A percentile compares a stretch with the other conserved stretches of the same genome.
These are phyloP conservation scores for Cladophialophora yegresii DNA, from an alignment of 2,329 filamentous ascomycete species.

Conservation along the genomic window DNA sequence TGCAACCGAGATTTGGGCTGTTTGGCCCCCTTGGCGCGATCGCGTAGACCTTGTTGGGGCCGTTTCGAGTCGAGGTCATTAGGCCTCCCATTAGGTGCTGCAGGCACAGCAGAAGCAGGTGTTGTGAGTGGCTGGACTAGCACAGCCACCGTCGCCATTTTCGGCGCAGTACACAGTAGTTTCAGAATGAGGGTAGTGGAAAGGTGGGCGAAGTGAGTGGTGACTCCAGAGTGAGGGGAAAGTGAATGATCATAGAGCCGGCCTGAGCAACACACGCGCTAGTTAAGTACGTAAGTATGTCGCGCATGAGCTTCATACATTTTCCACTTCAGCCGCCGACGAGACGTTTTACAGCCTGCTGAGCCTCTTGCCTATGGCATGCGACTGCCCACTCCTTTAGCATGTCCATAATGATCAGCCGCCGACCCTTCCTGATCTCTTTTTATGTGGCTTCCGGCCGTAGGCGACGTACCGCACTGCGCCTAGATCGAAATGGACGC, in stretches of 20 bases:
- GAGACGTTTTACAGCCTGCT: too few species aligned
- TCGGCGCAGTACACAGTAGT: neutral
- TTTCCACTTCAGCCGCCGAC: neutral
- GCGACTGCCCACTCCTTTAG: too few species aligned
- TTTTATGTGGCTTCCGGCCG: too few species aligned
- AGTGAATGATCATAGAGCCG: neutral
- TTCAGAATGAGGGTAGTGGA: neutral
- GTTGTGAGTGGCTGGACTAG: neutral
- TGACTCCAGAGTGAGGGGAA: neutral
- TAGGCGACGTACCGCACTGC: conserved; percentile 18
- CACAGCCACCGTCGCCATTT: neutral
- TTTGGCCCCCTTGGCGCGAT: neutral
- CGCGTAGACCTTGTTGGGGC: neutral
- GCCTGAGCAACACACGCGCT: neutral
- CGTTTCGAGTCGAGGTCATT: neutral
- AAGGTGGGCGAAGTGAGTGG: neutral
- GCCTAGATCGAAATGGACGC: conserved; percentile 14
- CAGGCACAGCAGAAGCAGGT: neutral
- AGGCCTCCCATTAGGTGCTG: neutral
- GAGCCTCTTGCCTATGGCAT: neutral
- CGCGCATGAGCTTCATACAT: neutral
- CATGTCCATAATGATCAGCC: too few species aligned
- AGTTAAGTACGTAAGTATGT: neutral
- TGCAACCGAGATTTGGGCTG: neutral
- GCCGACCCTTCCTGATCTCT: too few species aligned